Percentiles rank a stretch among this genome's conserved stretches.
Conservation (phyloP, 2,329 filamentous ascomycete genomes). For the Rasamsonia emersonii region DNA sequence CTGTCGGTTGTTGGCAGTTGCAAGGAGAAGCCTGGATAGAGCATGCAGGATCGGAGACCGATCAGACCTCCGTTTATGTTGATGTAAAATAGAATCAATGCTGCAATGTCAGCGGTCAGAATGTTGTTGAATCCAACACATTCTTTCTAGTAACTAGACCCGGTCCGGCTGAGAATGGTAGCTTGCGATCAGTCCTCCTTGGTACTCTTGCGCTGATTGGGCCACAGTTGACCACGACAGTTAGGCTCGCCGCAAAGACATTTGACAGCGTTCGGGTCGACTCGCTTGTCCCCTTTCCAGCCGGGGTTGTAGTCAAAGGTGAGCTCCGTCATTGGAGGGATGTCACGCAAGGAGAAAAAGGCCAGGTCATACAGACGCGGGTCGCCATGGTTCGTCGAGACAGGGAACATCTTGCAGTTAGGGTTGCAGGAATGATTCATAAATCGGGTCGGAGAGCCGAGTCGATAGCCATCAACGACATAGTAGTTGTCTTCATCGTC, state of each 20-base stretch:
- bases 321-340: constrained; percentile 34
- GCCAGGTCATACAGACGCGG: constrained; percentile 37
- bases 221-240: constrained; percentile 39
- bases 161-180: not conserved
- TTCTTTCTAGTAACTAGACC: too few species aligned
- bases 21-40: too few species aligned
- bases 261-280: constrained; percentile 30
- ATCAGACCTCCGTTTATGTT: too few species aligned
- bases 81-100: not conserved
- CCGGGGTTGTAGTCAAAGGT: constrained; percentile 41
- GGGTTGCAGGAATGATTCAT: constrained; percentile 43
- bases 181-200: constrained; percentile 4
- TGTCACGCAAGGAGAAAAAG: constrained; percentile 38
- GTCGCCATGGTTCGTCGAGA: constrained; percentile 33
- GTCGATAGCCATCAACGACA: constrained; percentile 36
- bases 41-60: too few species aligned
- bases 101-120: too few species aligned
- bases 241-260: constrained; percentile 37
- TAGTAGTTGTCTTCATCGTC: constrained; percentile 25
- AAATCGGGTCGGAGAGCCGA: constrained; percentile 36
- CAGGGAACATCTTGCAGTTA: constrained; percentile 37
- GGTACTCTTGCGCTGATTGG: constrained; percentile 27
- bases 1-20: too few species aligned
- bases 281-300: constrained; percentile 13
- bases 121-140: too few species aligned